These are phyloP conservation scores for Metarhizium brunneum DNA, from an alignment of 2,329 filamentous ascomycete species.

Conservation along the genomic window DNA sequence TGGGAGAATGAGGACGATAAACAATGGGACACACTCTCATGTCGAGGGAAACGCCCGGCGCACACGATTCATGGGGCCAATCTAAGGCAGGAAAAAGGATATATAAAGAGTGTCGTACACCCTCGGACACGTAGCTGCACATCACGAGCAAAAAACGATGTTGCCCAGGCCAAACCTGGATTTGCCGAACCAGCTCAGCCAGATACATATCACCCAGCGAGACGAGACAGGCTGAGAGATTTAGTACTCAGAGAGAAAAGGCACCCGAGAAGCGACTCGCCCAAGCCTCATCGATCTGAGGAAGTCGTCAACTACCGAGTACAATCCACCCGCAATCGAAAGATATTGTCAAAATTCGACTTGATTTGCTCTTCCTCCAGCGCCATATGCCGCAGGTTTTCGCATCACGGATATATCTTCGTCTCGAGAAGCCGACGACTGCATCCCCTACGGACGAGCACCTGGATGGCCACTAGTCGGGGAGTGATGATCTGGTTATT, in stretches of 20 bases:
- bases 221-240: background rate
- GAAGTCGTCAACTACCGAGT: too few relatives aligned
- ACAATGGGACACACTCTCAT: slow-evolving; percentile 1
- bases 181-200: background rate
- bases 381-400: background rate
- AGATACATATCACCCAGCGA: background rate
- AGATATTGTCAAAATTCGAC: background rate
- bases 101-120: slow-evolving; percentile 1
- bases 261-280: background rate
- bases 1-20: background rate
- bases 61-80: background rate
- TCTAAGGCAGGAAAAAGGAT: background rate
- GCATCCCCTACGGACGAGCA: background rate
- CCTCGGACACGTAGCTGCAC: background rate
- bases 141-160: background rate
- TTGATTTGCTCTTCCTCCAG: background rate
- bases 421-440: background rate
- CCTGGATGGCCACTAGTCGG: background rate
- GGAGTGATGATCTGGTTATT: too few relatives aligned
- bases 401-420: background rate
- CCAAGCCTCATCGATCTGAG: background rate
- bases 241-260: background rate
- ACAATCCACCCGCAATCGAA: background rate
- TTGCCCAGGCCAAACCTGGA: background rate
- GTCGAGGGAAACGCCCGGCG: background rate